Evolutionary conservation across 1,139 yeast species (phyloP).

Genomic region (Hansenula lynferdii): DNA sequence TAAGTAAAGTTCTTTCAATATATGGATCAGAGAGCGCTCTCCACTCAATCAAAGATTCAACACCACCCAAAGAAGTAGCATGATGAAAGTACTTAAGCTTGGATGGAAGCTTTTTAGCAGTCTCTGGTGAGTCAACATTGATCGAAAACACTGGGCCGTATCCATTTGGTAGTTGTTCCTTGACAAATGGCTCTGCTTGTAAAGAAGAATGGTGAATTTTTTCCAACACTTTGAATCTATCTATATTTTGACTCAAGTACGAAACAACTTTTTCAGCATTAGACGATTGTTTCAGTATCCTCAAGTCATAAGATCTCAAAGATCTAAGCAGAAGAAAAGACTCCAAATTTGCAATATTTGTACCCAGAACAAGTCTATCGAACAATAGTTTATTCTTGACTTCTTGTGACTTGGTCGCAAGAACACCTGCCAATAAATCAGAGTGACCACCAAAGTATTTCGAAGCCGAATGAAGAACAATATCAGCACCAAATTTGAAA

Average conservation of each 20-base stretch:
- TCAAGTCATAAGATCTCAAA: slow-evolving; percentile 69
- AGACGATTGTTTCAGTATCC: slow-evolving; percentile 62
- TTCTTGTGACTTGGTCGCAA: slow-evolving; percentile 53
- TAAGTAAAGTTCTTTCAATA: slow-evolving; percentile 50
- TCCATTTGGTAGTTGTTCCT: slow-evolving; percentile 60
- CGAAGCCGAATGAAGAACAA: slow-evolving; percentile 86
- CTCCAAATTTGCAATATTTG: slow-evolving; percentile 76
- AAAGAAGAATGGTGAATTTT: slow-evolving; percentile 67
- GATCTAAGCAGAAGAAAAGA: slow-evolving; percentile 71
- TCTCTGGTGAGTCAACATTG: slow-evolving; percentile 41
- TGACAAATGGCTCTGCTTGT: slow-evolving; percentile 62
- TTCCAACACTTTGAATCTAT: slow-evolving; percentile 42
- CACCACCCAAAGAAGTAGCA: slow-evolving; percentile 94
- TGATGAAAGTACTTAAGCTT: slow-evolving; percentile 71
- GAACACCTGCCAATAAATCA: slow-evolving; percentile 80
- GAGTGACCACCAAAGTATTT: slow-evolving; percentile 93
- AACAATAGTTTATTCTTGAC: slow-evolving; percentile 40
- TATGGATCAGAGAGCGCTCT: slow-evolving; percentile 67
- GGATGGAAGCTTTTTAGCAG: slow-evolving; percentile 64
- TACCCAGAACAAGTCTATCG: slow-evolving; percentile 70
- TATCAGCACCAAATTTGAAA: slow-evolving; percentile 74
- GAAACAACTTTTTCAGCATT: slow-evolving; percentile 61
- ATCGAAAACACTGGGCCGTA: slow-evolving; percentile 74
- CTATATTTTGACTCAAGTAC: slow-evolving; percentile 46
- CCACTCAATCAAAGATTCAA: slow-evolving; percentile 90